A percentile compares a stretch with the other conserved stretches of the same genome.
These are phyloP conservation scores for Fagus crenata DNA, from an alignment of 306 rosid genomes.

Conservation along the genomic window DNA sequence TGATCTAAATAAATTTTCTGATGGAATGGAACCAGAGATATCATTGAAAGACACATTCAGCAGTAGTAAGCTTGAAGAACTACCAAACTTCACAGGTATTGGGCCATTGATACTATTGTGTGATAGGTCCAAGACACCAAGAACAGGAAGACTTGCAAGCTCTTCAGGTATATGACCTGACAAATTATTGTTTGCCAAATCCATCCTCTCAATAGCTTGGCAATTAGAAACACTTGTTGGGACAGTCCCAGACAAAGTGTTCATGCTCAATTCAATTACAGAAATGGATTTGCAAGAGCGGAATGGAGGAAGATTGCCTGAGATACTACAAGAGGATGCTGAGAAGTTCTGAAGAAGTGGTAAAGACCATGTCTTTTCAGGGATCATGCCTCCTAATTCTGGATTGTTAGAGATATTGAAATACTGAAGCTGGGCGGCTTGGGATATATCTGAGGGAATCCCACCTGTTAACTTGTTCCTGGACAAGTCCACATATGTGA, in stretches of 20 bases:
- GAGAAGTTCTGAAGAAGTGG: constrained; percentile 71
- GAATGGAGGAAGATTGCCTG: constrained; percentile 63
- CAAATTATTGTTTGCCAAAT: constrained; percentile 56
- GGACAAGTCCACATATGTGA: constrained; percentile 75
- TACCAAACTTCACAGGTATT: constrained; percentile 68
- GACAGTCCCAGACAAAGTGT: constrained; percentile 58
- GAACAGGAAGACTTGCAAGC: constrained; percentile 63
- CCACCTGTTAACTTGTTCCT: constrained; percentile 73
- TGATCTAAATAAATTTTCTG: constrained; percentile 39
- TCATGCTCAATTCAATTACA: constrained; percentile 57
- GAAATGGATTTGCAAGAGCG: constrained; percentile 57
- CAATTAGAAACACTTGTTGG: constrained; percentile 64
- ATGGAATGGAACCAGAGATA: constrained; percentile 84
- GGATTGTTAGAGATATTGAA: constrained; percentile 69
- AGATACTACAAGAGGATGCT: constrained; percentile 68
- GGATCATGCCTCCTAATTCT: constrained; percentile 56
- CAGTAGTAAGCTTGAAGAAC: constrained; percentile 61
- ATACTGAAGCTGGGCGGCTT: constrained; percentile 62
- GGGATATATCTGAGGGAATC: constrained; percentile 65
- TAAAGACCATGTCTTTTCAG: constrained; percentile 58
- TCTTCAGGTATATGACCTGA: constrained; percentile 78
- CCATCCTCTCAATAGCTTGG: constrained; percentile 51
- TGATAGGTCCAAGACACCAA: constrained; percentile 64
- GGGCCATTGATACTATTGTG: constrained; percentile 62
- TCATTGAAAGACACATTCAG: constrained; percentile 87